These are phyloP conservation scores for Candida qinlingensis DNA, from an alignment of 805 yeast genomes.

Conservation along the genomic window DNA sequence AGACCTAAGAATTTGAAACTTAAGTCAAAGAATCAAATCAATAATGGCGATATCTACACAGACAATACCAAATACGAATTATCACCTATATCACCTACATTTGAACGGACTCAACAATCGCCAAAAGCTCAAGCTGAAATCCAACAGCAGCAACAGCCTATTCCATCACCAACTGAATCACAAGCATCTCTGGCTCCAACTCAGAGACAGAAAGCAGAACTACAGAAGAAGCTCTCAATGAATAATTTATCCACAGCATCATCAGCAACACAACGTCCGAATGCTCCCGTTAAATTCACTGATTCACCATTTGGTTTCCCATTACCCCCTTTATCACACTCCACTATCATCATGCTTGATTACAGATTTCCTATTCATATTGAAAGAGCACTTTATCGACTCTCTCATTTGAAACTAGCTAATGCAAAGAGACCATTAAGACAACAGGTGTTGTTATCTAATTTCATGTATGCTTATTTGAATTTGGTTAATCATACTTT, in stretches of 20 bases:
- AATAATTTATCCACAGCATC: constrained; percentile 32
- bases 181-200: constrained; percentile 2
- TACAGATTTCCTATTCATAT: constrained; percentile 90
- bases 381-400: constrained; percentile 89
- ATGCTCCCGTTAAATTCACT: constrained; percentile 53
- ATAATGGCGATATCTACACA: constrained; percentile 4
- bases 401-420: constrained; percentile 89
- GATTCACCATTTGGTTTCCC: constrained; percentile 90
- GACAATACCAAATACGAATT: constrained; percentile 1
- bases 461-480: constrained; percentile 96
- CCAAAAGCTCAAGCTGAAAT: background rate
- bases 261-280: constrained; percentile 32
- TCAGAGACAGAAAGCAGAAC: constrained; percentile 12
- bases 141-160: constrained; percentile 3
- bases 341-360: constrained; percentile 76
- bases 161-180: background rate
- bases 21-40: constrained; percentile 1
- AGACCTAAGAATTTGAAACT: constrained; percentile 6
- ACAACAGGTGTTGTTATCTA: constrained; percentile 89
- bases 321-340: constrained; percentile 70
- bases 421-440: constrained; percentile 87
- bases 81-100: constrained; percentile 6
- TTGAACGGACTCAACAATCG: constrained; percentile 2
- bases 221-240: constrained; percentile 25
- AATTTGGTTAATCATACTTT: constrained; percentile 90